A percentile compares a stretch with the other conserved stretches of the same genome.
Conservation (phyloP, 2,329 filamentous ascomycete genomes). For the Microdochium bolleyi region DNA sequence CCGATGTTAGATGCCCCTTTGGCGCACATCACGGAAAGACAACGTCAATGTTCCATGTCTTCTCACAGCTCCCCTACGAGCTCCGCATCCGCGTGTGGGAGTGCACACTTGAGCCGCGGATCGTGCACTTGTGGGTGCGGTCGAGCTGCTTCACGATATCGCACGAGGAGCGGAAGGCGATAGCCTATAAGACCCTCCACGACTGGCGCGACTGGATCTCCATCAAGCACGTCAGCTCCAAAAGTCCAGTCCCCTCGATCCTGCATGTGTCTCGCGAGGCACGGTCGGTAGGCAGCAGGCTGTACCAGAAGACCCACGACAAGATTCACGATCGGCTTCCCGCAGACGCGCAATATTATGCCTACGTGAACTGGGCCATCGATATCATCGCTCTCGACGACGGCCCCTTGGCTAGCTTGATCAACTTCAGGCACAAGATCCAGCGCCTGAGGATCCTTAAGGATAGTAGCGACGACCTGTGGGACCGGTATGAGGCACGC, state of each 20-base stretch:
- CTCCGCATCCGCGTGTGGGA: no score
- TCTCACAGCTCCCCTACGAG: no score
- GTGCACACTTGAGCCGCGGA: no score
- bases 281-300: background rate
- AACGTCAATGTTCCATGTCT: no score
- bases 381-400: background rate
- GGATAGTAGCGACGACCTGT: background rate
- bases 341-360: background rate
- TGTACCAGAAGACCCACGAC: background rate
- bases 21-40: no score
- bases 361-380: background rate
- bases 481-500: background rate
- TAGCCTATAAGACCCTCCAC: no score
- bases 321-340: background rate
- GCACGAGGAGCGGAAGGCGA: no score
- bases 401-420: background rate
- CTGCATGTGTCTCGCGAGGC: background rate
- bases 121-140: no score
- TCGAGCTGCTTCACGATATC: no score
- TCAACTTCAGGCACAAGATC: background rate
- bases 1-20: no score
- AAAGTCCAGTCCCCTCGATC: background rate
- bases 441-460: background rate
- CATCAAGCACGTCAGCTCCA: background rate
- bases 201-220: background rate